Evolutionary conservation across 2,329 filamentous ascomycete species (phyloP).

Genomic region (Aspergillus sp.): DNA sequence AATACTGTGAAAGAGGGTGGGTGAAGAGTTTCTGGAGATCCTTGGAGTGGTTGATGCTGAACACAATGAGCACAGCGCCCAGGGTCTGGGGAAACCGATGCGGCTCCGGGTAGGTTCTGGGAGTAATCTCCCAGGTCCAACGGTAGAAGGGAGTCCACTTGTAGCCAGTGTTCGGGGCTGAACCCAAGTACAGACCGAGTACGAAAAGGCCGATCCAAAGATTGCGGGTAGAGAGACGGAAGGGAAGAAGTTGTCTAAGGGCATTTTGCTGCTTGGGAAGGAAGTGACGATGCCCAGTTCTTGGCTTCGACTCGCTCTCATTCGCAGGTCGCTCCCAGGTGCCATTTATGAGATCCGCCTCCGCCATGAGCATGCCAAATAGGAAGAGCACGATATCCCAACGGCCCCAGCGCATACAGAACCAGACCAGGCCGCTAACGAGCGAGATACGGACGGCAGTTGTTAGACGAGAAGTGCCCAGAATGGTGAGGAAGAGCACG

Average conservation of each 20-base stretch:
- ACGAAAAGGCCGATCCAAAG: constrained; percentile 43
- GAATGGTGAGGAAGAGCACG: constrained; percentile 44
- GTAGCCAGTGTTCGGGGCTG: constrained; percentile 42
- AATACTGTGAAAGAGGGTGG: constrained; percentile 45
- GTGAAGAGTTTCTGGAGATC: constrained; percentile 46
- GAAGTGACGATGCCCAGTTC: constrained; percentile 19
- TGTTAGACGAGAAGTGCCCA: constrained; percentile 42
- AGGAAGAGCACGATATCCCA: constrained; percentile 49
- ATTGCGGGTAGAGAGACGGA: constrained; percentile 30
- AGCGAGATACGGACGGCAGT: constrained; percentile 36
- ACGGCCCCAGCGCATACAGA: constrained; percentile 45
- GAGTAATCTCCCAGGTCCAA: constrained; percentile 42
- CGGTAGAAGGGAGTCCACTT: constrained; percentile 46
- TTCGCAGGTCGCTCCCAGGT: constrained; percentile 35
- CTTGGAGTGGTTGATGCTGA: constrained; percentile 43
- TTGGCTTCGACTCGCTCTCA: constrained; percentile 24
- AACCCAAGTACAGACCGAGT: constrained; percentile 46
- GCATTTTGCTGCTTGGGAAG: constrained; percentile 11
- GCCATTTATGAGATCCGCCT: constrained; percentile 44
- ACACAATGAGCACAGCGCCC: constrained; percentile 46
- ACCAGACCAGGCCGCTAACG: constrained; percentile 37
- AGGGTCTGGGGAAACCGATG: constrained; percentile 49
- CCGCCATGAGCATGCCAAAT: constrained; percentile 46
- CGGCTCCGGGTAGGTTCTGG: constrained; percentile 43
- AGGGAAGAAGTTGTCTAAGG: constrained; percentile 4